These are phyloP conservation scores for Chlamydomonas asymmetrica DNA, from an alignment of 139 green algal genomes.

Conservation along the genomic window DNA sequence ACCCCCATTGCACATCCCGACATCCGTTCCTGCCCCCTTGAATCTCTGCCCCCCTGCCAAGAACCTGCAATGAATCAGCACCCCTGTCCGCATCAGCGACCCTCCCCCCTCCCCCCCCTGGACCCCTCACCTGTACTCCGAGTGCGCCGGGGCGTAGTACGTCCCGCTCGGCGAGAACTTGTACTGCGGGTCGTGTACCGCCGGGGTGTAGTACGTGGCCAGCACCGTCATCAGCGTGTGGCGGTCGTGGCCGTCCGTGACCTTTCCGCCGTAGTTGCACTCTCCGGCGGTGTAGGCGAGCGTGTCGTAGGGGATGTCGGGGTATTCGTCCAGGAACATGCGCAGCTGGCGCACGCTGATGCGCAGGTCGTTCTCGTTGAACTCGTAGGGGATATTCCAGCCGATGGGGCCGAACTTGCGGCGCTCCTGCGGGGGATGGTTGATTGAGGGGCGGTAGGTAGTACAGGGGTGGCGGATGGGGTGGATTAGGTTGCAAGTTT, in stretches of 20 bases:
- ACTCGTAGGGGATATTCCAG: slow-evolving; percentile 86
- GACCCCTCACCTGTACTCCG: slow-evolving; percentile 43
- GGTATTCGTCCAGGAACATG: slow-evolving; percentile 85
- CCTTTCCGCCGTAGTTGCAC: slow-evolving; percentile 81
- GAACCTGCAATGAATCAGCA: too few relatives aligned
- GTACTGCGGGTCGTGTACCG: slow-evolving; percentile 46
- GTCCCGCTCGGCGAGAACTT: slow-evolving; percentile 52
- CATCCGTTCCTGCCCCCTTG: too few relatives aligned
- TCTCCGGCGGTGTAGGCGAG: slow-evolving; percentile 71
- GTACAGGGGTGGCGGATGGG: too few relatives aligned
- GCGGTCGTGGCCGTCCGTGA: slow-evolving; percentile 80
- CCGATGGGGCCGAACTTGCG: slow-evolving; percentile 80
- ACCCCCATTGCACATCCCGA: too few relatives aligned
- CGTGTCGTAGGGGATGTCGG: slow-evolving; percentile 70
- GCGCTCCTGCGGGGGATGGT: slow-evolving; percentile 50
- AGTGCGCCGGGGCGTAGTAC: slow-evolving; percentile 54
- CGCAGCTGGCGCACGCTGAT: slow-evolving; percentile 77
- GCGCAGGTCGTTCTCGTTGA: slow-evolving; percentile 79
- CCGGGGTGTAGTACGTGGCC: slow-evolving; percentile 61
- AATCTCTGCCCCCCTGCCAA: too few relatives aligned
- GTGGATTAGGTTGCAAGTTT: too few relatives aligned
- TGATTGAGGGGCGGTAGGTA: too few relatives aligned
- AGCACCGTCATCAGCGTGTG: slow-evolving; percentile 78
- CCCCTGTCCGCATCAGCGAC: too few relatives aligned
- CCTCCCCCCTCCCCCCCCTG: too few relatives aligned